Conservation (phyloP, 2,329 filamentous ascomycete species). For the Trichoderma lentiforme region DNA sequence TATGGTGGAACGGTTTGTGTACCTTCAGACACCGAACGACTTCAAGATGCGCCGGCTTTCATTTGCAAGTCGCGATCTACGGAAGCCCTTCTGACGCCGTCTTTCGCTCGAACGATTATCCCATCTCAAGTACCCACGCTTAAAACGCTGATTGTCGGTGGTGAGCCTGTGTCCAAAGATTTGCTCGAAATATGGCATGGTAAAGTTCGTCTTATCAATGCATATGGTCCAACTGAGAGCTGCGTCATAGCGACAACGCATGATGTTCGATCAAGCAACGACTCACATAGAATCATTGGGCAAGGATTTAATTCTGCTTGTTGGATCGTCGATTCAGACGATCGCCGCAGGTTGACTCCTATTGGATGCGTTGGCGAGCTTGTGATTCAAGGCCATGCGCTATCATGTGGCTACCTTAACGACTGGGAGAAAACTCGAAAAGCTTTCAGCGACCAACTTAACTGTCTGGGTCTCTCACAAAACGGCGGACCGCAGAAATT, state of each 20-base stretch:
- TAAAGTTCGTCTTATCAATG: constrained; percentile 36
- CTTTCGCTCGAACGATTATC: background rate
- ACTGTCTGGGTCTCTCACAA: background rate
- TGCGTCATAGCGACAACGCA: constrained; percentile 26
- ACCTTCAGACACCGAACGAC: background rate
- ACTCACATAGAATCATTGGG: constrained; percentile 12
- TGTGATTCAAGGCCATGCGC: constrained; percentile 40
- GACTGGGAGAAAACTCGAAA: constrained; percentile 36
- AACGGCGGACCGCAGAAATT: constrained; percentile 9
- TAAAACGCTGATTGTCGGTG: background rate
- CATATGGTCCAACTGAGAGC: constrained; percentile 42
- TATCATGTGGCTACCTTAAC: constrained; percentile 49
- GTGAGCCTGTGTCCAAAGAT: constrained; percentile 6
- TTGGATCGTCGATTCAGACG: constrained; percentile 25
- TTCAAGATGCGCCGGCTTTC: background rate
- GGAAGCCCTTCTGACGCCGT: background rate
- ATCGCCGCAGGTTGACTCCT: constrained; percentile 23
- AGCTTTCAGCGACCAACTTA: constrained; percentile 44
- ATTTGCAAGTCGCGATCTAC: background rate
- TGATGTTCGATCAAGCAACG: background rate
- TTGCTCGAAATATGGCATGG: constrained; percentile 5
- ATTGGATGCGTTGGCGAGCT: constrained; percentile 31
- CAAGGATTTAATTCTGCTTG: constrained; percentile 1
- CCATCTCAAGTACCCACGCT: constrained; percentile 10
- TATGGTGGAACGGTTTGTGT: constrained; percentile 1